Percentiles rank a stretch among this genome's conserved stretches.
phyloP scores from a whole-genome alignment of 495 filamentous ascomycete species.

The Pseudevernia furfuracea region DNA sequence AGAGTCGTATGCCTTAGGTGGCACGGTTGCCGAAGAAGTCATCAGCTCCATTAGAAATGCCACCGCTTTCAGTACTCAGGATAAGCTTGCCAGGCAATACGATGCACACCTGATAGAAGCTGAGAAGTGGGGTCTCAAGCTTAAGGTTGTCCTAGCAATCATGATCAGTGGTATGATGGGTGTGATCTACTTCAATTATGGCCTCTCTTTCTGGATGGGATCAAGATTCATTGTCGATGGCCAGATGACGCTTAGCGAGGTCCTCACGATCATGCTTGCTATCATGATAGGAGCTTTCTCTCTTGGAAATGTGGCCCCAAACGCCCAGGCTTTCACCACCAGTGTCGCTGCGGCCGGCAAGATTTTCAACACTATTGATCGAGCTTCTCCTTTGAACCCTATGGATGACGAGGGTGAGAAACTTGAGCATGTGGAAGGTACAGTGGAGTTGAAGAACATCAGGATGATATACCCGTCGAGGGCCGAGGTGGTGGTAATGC shows the following conservation, averaged over 20 bases:
- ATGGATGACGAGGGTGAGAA: conserved; percentile 60
- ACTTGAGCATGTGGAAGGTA: conserved; percentile 64
- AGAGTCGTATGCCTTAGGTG: conserved; percentile 71
- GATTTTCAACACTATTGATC: conserved; percentile 88
- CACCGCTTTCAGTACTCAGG: conserved; percentile 87
- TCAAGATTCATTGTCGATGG: conserved; percentile 66
- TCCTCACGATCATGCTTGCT: conserved; percentile 79
- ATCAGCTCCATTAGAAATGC: conserved; percentile 89
- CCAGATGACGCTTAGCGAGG: conserved; percentile 44
- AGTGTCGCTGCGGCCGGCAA: conserved; percentile 77
- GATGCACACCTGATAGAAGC: conserved; percentile 64
- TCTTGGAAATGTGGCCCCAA: conserved; percentile 80
- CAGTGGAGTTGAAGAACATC: conserved; percentile 72
- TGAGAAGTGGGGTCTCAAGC: conserved; percentile 68
- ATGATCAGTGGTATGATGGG: conserved; percentile 81
- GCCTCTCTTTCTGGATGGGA: conserved; percentile 92
- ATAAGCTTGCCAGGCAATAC: conserved; percentile 78
- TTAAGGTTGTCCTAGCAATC: conserved; percentile 57
- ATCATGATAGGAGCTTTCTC: conserved; percentile 90
- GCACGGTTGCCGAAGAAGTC: conserved; percentile 88
- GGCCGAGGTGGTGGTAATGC: conserved; percentile 80
- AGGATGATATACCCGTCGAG: conserved; percentile 92
- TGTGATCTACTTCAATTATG: conserved; percentile 81
- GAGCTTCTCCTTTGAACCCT: conserved; percentile 79
- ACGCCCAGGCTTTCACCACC: conserved; percentile 75